A percentile compares a stretch with the other conserved stretches of the same genome.
phyloP scores from a whole-genome alignment of 2,329 filamentous ascomycete genomes.

The Hypoxylon sp. region DNA sequence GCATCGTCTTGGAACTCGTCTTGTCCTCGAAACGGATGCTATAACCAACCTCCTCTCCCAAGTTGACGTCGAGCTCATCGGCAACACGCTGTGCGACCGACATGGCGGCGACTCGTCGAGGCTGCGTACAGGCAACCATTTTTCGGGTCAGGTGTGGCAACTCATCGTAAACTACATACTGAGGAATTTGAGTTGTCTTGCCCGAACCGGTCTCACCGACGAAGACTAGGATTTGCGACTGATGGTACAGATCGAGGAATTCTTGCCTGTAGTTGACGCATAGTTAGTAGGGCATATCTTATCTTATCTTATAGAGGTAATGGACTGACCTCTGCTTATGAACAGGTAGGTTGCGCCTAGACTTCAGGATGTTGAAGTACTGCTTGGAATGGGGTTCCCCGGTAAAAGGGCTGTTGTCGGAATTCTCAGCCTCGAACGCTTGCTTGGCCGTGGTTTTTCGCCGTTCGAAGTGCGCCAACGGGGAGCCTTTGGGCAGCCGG shows the following conservation, averaged over 20 bases:
- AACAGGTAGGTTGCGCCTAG: slow-evolving; percentile 87
- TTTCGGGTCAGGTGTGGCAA: slow-evolving; percentile 87
- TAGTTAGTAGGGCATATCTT: slow-evolving; percentile 17
- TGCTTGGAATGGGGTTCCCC: slow-evolving; percentile 79
- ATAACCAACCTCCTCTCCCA: slow-evolving; percentile 97
- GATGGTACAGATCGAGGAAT: slow-evolving; percentile 93
- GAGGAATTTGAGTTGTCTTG: slow-evolving; percentile 98
- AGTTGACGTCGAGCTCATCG: slow-evolving; percentile 91
- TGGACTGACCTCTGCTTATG: slow-evolving; percentile 82
- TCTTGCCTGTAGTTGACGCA: slow-evolving; percentile 72
- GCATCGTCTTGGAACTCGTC: slow-evolving; percentile 86
- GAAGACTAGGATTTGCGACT: slow-evolving; percentile 95
- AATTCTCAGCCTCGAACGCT: slow-evolving; percentile 81
- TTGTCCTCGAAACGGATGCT: slow-evolving; percentile 99
- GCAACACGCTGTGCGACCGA: slow-evolving; percentile 98
- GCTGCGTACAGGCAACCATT: slow-evolving; percentile 97
- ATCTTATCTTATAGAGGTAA: slow-evolving; percentile 3
- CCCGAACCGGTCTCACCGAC: slow-evolving; percentile 99
- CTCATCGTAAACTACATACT: slow-evolving; percentile 98
- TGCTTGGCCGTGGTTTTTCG: slow-evolving; percentile 84
- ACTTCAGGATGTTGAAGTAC: slow-evolving; percentile 92
- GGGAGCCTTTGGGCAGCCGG: slow-evolving; percentile 55
- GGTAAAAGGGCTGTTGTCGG: slow-evolving; percentile 88
- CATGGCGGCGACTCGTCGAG: slow-evolving; percentile 97
- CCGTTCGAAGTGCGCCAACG: slow-evolving; percentile 76